phyloP scores from a whole-genome alignment of 192 early-diverging fungal genomes.

The Coemansia sp. region DNA sequence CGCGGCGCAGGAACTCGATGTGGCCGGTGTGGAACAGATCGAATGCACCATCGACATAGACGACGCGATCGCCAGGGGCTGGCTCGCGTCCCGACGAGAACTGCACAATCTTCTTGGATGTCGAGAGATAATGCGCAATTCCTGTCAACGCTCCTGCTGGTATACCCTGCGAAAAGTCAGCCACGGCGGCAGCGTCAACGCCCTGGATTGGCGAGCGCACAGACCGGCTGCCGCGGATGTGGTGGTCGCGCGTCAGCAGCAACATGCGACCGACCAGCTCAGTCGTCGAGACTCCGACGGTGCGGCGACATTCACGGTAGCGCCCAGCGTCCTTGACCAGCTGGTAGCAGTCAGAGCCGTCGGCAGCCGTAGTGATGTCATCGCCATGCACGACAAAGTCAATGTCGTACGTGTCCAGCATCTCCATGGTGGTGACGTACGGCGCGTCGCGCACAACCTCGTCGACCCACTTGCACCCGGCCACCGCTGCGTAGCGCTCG shows the following conservation, averaged over 20 bases:
- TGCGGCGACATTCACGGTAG: conserved; percentile 96
- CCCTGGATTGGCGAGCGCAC: conserved; percentile 61
- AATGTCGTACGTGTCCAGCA: conserved; percentile 80
- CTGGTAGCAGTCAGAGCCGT: conserved; percentile 96
- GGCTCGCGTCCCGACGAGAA: conserved; percentile 85
- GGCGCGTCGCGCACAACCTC: conserved; percentile 90
- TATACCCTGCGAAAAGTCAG: conserved; percentile 48
- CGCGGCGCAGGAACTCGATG: conserved; percentile 87
- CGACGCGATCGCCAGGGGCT: conserved; percentile 70
- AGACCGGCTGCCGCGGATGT: conserved; percentile 61
- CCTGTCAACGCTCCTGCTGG: conserved; percentile 52
- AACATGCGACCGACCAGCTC: conserved; percentile 96
- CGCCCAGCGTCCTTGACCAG: conserved; percentile 91
- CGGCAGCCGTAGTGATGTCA: conserved; percentile 94
- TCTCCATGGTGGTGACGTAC: conserved; percentile 85
- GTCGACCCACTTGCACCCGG: conserved; percentile 96
- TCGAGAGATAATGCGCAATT: conserved; percentile 87
- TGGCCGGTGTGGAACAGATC: conserved; percentile 97
- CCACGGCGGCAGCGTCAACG: conserved; percentile 39
- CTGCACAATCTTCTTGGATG: conserved; percentile 81
- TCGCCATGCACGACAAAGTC: conserved; percentile 98
- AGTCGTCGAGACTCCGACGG: conserved; percentile 93
- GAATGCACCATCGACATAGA: conserved; percentile 96
- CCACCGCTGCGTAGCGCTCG: conserved; percentile 93
- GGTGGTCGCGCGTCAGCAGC: conserved; percentile 86